phyloP scores from a whole-genome alignment of 129 eudicot genomes.

The Tanacetum coccineum region DNA sequence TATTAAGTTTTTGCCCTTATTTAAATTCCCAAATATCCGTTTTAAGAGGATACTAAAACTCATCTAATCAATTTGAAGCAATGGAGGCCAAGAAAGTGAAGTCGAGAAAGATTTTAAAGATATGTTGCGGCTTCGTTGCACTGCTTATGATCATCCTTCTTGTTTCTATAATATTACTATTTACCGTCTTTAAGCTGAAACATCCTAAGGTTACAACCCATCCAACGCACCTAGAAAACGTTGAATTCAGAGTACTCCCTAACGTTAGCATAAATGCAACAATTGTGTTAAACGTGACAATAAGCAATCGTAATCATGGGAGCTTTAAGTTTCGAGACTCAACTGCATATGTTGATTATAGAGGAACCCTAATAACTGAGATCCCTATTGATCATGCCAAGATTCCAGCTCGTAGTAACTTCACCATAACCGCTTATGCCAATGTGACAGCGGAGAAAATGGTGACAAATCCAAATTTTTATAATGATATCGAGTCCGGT shows the following conservation, averaged over 20 bases:
- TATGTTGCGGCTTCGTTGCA: slow-evolving; percentile 19
- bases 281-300: slow-evolving; percentile 23
- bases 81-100: slow-evolving; percentile 25
- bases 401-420: slow-evolving; percentile 22
- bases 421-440: slow-evolving; percentile 22
- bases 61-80: neutral
- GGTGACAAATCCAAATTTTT: slow-evolving; percentile 20
- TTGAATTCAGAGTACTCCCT: slow-evolving; percentile 1
- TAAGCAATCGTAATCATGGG: slow-evolving; percentile 23
- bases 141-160: slow-evolving; percentile 16
- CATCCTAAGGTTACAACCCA: slow-evolving; percentile 28
- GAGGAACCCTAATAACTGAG: slow-evolving; percentile 22
- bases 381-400: slow-evolving; percentile 26
- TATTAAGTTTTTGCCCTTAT: neutral
- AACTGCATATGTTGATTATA: slow-evolving; percentile 20
- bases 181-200: slow-evolving; percentile 25
- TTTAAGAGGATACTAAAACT: neutral
- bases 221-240: slow-evolving; percentile 23
- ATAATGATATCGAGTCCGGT: slow-evolving; percentile 21
- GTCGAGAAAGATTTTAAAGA: slow-evolving; percentile 15
- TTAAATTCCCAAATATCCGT: slow-evolving; percentile 1
- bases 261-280: slow-evolving; percentile 31
- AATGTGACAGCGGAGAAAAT: slow-evolving; percentile 24
- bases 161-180: slow-evolving; percentile 16
- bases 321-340: slow-evolving; percentile 26